Percentiles rank a stretch among this genome's conserved stretches.
Conservation (phyloP, 495 filamentous ascomycete genomes). For the Talaromyces adpressus region DNA sequence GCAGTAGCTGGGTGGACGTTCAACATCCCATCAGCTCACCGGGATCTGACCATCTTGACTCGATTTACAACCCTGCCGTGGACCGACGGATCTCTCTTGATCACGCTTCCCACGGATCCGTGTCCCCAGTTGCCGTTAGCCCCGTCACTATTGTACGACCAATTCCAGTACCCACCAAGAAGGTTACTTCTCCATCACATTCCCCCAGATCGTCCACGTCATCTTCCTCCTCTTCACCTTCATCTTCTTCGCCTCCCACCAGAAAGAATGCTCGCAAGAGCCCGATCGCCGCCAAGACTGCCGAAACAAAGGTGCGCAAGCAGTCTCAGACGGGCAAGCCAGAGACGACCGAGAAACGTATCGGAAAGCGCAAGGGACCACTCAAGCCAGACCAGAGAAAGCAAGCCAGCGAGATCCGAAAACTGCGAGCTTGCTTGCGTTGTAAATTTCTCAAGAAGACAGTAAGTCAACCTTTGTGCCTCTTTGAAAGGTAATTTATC, state of each 20-base stretch:
- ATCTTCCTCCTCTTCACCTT: conserved; percentile 45
- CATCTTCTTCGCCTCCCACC: conserved; percentile 59
- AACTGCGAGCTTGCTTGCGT: conserved; percentile 83
- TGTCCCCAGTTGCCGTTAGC: conserved; percentile 52
- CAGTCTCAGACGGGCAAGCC: conserved; percentile 69
- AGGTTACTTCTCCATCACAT: conserved; percentile 50
- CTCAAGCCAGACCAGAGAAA: conserved; percentile 89
- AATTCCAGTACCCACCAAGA: conserved; percentile 61
- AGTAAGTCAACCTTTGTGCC: conserved; percentile 21
- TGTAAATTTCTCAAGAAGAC: conserved; percentile 99
- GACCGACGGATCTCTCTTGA: conserved; percentile 26
- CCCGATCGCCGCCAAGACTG: conserved; percentile 64
- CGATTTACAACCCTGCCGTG: conserved; percentile 42
- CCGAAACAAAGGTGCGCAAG: conserved; percentile 72
- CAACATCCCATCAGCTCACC: conserved; percentile 64
- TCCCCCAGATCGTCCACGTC: conserved; percentile 46
- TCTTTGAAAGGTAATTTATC: conserved; percentile 1
- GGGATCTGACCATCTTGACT: conserved; percentile 58
- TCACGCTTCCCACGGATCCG: conserved; percentile 36
- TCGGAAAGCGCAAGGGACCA: conserved; percentile 78
- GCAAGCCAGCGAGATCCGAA: conserved; percentile 89
- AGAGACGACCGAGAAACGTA: conserved; percentile 74
- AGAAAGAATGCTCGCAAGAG: conserved; percentile 67
- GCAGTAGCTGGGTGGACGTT: conserved; percentile 79
- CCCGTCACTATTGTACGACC: conserved; percentile 58